Percentiles rank a stretch among this genome's conserved stretches.
Evolutionary conservation across 2,329 filamentous ascomycete genomes (phyloP).

Genomic region (Amauroascus niger): DNA sequence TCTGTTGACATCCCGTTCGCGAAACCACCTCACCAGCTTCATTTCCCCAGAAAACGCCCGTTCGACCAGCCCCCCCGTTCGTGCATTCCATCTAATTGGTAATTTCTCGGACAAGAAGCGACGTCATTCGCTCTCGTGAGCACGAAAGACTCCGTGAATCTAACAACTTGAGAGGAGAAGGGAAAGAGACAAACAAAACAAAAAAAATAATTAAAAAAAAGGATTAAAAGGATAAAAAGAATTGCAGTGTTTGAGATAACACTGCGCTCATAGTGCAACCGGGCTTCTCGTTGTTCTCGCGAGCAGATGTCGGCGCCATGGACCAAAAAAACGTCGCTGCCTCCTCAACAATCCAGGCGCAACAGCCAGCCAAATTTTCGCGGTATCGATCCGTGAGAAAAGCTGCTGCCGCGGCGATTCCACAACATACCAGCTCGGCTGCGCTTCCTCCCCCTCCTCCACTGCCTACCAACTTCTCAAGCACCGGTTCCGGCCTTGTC

Average conservation of each 20-base stretch:
- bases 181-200: too few species aligned
- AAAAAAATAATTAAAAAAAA: too few species aligned
- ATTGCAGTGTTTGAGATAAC: too few species aligned
- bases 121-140: not conserved
- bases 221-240: too few species aligned
- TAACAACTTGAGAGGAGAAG: not conserved
- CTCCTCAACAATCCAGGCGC: slow-evolving; percentile 5
- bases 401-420: slow-evolving; percentile 33
- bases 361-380: slow-evolving; percentile 40
- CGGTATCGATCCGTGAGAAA: slow-evolving; percentile 51
- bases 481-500: slow-evolving; percentile 1
- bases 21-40: not conserved
- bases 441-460: slow-evolving; percentile 10
- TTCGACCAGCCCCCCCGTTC: not conserved
- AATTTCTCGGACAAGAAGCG: not conserved
- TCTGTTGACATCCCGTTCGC: not conserved
- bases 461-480: not conserved
- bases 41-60: too few species aligned
- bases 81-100: not conserved
- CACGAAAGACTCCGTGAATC: not conserved
- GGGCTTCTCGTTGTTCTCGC: not conserved
- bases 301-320: slow-evolving; percentile 18
- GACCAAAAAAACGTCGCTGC: slow-evolving; percentile 17
- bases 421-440: slow-evolving; percentile 17
- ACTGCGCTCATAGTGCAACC: too few species aligned